Percentiles rank a stretch among this genome's conserved stretches.
Evolutionary conservation across 257 asterid species (phyloP).

Genomic region (Lavandula angustifolia): DNA sequence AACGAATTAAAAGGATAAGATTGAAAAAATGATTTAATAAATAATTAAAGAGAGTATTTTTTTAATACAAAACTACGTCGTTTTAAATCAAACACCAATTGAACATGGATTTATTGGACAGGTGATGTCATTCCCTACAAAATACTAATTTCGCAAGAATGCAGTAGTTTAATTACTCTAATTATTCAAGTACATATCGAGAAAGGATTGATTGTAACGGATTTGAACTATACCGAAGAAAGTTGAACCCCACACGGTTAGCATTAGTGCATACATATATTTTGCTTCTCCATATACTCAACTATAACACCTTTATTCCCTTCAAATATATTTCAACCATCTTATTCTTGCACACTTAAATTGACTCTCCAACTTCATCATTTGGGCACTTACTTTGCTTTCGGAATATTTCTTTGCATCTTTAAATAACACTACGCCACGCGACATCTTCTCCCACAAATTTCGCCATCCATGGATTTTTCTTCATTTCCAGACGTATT

Average conservation of each 20-base stretch:
- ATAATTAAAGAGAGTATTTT: too few relatives aligned
- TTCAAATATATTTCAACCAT: neutral
- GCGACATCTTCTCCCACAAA: neutral
- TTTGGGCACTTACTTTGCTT: slow-evolving; percentile 25
- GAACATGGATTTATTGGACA: too few relatives aligned
- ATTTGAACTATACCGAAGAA: slow-evolving; percentile 21
- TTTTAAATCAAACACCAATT: too few relatives aligned
- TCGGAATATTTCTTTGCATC: slow-evolving; percentile 31
- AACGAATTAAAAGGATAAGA: too few relatives aligned
- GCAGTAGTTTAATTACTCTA: neutral
- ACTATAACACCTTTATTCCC: slow-evolving; percentile 25
- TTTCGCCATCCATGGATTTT: slow-evolving; percentile 33
- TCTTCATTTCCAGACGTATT: slow-evolving; percentile 56
- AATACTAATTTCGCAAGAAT: too few relatives aligned
- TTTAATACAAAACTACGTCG: too few relatives aligned
- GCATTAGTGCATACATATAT: slow-evolving; percentile 27
- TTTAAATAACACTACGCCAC: slow-evolving; percentile 32
- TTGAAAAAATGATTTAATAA: too few relatives aligned
- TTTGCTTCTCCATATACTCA: slow-evolving; percentile 33
- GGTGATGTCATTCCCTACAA: too few relatives aligned
- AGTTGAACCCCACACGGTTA: slow-evolving; percentile 41
- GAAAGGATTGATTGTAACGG: slow-evolving; percentile 14
- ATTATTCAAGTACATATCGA: neutral
- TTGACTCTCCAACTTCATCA: slow-evolving; percentile 10
- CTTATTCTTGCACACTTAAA: slow-evolving; percentile 18